Conservation (phyloP, 768 basidiomycete species). For the Boletus reticuloceps region DNA sequence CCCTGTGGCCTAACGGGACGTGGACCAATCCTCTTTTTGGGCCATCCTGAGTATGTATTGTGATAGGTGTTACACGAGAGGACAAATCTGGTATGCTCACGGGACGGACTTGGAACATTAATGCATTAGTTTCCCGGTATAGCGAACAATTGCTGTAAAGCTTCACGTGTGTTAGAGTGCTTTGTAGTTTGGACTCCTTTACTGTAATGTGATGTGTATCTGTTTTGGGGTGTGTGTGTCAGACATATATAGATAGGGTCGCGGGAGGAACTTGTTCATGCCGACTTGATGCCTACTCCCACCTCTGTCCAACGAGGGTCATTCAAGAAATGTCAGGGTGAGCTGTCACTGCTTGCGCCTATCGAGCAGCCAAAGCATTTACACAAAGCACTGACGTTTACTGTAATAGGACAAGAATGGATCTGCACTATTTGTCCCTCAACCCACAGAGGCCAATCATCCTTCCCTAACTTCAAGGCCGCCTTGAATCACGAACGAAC, state of each 20-base stretch:
- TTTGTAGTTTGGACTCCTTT: conserved; percentile 6
- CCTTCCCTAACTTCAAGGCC: conserved; percentile 25
- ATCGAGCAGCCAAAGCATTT: background rate
- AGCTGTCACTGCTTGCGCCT: background rate
- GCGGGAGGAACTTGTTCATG: conserved; percentile 9
- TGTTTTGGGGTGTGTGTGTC: conserved; percentile 15
- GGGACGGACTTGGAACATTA: background rate
- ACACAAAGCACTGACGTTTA: background rate
- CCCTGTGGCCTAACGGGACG: conserved; percentile 75
- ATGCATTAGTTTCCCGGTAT: background rate
- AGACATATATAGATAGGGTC: conserved; percentile 18
- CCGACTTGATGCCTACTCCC: conserved; percentile 21
- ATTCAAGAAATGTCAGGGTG: conserved; percentile 23
- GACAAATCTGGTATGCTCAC: background rate
- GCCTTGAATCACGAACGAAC: conserved; percentile 34
- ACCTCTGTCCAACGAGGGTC: conserved; percentile 17
- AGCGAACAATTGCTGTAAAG: background rate
- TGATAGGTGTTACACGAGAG: background rate
- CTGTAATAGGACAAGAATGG: conserved; percentile 32
- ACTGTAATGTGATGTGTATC: background rate
- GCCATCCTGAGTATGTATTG: conserved; percentile 38
- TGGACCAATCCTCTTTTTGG: conserved; percentile 75
- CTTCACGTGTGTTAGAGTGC: background rate
- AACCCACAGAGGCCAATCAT: conserved; percentile 14
- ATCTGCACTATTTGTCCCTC: conserved; percentile 34